These are phyloP conservation scores for Ustilago trichophora DNA, from an alignment of 1,284 basidiomycete genomes.

Conservation along the genomic window DNA sequence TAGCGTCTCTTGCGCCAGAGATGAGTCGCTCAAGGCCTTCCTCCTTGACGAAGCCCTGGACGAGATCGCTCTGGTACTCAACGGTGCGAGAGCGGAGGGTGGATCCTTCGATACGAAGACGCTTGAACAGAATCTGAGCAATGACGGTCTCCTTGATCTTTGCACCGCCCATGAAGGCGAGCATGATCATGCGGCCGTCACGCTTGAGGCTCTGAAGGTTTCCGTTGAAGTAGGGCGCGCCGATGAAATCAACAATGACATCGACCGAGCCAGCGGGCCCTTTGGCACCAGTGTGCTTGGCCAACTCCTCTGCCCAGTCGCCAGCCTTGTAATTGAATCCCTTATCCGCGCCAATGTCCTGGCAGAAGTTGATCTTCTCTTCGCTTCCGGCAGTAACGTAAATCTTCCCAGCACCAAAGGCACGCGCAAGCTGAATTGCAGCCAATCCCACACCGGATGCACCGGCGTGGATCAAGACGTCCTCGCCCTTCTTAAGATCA, in stretches of 20 bases:
- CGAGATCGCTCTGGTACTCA: slow-evolving; percentile 81
- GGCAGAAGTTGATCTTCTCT: slow-evolving; percentile 83
- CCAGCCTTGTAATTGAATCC: slow-evolving; percentile 86
- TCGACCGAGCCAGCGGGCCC: slow-evolving; percentile 71
- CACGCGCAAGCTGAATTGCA: slow-evolving; percentile 85
- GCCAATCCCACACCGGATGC: slow-evolving; percentile 80
- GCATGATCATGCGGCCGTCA: slow-evolving; percentile 81
- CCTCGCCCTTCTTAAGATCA: slow-evolving; percentile 72
- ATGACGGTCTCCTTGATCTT: slow-evolving; percentile 76
- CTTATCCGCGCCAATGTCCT: slow-evolving; percentile 73
- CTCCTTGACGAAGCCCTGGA: slow-evolving; percentile 72
- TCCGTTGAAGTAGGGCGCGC: slow-evolving; percentile 80
- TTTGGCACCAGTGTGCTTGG: slow-evolving; percentile 44
- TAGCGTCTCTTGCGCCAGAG: slow-evolving; percentile 6
- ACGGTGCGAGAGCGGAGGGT: slow-evolving; percentile 82
- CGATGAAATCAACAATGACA: slow-evolving; percentile 88
- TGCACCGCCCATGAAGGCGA: slow-evolving; percentile 77
- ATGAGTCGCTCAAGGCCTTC: slow-evolving; percentile 43
- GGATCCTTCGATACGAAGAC: slow-evolving; percentile 86
- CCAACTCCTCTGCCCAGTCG: slow-evolving; percentile 76
- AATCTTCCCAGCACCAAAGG: slow-evolving; percentile 72
- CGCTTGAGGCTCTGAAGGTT: slow-evolving; percentile 80
- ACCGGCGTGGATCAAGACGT: slow-evolving; percentile 85
- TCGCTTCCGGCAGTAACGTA: slow-evolving; percentile 79
- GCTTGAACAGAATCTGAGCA: slow-evolving; percentile 79